phyloP scores from a whole-genome alignment of 2,329 filamentous ascomycete species.

The Microcera coccophila region DNA sequence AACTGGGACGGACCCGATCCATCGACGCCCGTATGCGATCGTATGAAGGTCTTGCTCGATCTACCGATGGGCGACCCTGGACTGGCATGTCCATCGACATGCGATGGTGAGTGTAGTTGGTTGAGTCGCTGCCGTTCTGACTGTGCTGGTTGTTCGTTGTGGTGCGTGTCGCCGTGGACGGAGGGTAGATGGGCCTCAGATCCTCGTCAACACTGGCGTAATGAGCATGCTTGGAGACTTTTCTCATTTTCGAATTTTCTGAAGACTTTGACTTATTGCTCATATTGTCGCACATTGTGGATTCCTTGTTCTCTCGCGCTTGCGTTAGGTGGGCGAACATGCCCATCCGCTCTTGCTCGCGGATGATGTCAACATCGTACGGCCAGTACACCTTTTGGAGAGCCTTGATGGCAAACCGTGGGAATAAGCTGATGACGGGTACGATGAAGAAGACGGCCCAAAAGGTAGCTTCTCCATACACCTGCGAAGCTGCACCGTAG shows the following conservation, averaged over 20 bases:
- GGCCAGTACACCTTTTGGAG: conserved; percentile 93
- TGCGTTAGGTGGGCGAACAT: conserved; percentile 68
- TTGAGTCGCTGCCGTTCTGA: conserved; percentile 90
- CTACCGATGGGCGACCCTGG: conserved; percentile 53
- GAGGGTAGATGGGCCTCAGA: conserved; percentile 86
- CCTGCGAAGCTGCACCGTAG: conserved; percentile 72
- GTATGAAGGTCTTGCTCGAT: conserved; percentile 75
- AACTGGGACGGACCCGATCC: conserved; percentile 78
- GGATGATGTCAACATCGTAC: conserved; percentile 89
- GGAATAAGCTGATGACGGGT: conserved; percentile 76
- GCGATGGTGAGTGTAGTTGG: conserved; percentile 73
- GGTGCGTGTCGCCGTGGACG: conserved; percentile 75
- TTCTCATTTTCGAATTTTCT: conserved; percentile 44
- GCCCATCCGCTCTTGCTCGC: conserved; percentile 82
- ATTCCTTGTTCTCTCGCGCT: conserved; percentile 32
- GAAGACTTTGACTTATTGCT: conserved; percentile 52
- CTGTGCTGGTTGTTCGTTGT: conserved; percentile 73
- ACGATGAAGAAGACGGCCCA: conserved; percentile 82
- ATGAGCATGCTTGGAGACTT: conserved; percentile 53
- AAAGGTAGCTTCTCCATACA: conserved; percentile 78
- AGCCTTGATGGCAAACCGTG: conserved; percentile 80
- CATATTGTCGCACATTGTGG: conserved; percentile 37
- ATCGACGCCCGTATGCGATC: conserved; percentile 83
- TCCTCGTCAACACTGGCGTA: conserved; percentile 76
- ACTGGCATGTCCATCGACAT: conserved; percentile 52